Conservation (phyloP, 768 basidiomycete genomes). For the Naematelia aurantialba region DNA sequence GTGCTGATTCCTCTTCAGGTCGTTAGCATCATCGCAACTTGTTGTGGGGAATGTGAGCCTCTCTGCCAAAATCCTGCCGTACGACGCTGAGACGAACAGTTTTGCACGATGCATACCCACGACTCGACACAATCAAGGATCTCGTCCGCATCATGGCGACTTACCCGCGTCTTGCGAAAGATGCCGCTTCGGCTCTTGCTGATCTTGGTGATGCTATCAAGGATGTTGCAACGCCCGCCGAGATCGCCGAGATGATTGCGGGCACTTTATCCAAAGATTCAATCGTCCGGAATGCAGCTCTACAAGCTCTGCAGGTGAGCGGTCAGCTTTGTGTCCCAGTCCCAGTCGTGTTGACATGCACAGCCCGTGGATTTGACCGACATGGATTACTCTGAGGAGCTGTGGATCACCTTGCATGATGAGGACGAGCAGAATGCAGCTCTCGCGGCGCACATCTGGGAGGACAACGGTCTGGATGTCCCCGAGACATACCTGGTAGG, state of each 20-base stretch:
- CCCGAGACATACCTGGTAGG: slow-evolving; percentile 63
- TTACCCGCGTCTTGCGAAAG: slow-evolving; percentile 77
- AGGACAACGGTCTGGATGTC: slow-evolving; percentile 89
- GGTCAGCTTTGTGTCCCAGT: neutral
- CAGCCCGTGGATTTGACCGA: slow-evolving; percentile 94
- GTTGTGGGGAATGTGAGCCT: slow-evolving; percentile 66
- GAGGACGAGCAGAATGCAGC: slow-evolving; percentile 81
- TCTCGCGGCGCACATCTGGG: slow-evolving; percentile 79
- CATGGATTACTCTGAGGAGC: slow-evolving; percentile 80
- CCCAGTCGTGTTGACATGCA: neutral
- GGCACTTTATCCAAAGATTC: slow-evolving; percentile 82
- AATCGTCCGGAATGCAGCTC: slow-evolving; percentile 77
- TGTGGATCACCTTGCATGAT: slow-evolving; percentile 87
- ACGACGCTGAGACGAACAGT: slow-evolving; percentile 55
- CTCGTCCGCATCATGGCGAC: slow-evolving; percentile 69
- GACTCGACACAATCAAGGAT: slow-evolving; percentile 63
- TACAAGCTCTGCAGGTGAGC: slow-evolving; percentile 82
- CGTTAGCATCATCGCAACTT: slow-evolving; percentile 44
- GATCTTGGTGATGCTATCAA: slow-evolving; percentile 77
- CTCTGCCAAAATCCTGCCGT: neutral
- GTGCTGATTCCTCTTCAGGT: slow-evolving; percentile 52
- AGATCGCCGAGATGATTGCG: slow-evolving; percentile 63
- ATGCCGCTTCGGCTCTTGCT: slow-evolving; percentile 73
- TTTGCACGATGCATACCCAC: slow-evolving; percentile 67
- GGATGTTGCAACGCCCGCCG: slow-evolving; percentile 60